Conservation (phyloP, 169 alveolate species). For the Cryptosporidium sp. region DNA sequence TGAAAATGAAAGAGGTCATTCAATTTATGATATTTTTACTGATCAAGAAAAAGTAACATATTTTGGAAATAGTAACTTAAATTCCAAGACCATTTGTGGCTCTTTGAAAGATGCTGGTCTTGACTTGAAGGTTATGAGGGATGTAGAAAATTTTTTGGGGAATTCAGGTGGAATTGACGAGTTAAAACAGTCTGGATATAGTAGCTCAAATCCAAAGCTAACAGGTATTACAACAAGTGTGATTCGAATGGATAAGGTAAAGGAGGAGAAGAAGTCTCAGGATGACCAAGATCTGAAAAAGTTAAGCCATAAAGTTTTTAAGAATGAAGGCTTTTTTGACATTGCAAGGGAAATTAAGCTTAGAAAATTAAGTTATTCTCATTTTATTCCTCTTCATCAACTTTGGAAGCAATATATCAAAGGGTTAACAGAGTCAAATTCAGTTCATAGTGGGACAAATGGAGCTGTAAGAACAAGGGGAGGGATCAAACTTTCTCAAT, state of each 20-base stretch:
- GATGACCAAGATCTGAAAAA: background rate
- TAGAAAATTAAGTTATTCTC: conserved; percentile 26
- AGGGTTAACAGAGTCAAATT: conserved; percentile 8
- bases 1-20: conserved; percentile 44
- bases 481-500: conserved; percentile 19
- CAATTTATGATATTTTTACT: conserved; percentile 20
- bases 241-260: conserved; percentile 59
- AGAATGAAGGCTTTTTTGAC: conserved; percentile 54
- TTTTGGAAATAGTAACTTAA: background rate
- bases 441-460: background rate
- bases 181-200: background rate
- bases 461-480: background rate
- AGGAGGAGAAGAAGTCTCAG: conserved; percentile 2
- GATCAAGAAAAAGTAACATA: conserved; percentile 14
- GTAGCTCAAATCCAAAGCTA: conserved; percentile 34
- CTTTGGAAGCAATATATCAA: conserved; percentile 61
- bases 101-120: conserved; percentile 16
- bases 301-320: conserved; percentile 14
- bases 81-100: background rate
- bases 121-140: conserved; percentile 25
- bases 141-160: conserved; percentile 11
- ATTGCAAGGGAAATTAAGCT: conserved; percentile 25
- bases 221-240: conserved; percentile 61
- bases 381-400: conserved; percentile 49
- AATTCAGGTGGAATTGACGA: background rate